Evolutionary conservation across 2,329 filamentous ascomycete genomes (phyloP).

Genomic region (Periconia sp.): DNA sequence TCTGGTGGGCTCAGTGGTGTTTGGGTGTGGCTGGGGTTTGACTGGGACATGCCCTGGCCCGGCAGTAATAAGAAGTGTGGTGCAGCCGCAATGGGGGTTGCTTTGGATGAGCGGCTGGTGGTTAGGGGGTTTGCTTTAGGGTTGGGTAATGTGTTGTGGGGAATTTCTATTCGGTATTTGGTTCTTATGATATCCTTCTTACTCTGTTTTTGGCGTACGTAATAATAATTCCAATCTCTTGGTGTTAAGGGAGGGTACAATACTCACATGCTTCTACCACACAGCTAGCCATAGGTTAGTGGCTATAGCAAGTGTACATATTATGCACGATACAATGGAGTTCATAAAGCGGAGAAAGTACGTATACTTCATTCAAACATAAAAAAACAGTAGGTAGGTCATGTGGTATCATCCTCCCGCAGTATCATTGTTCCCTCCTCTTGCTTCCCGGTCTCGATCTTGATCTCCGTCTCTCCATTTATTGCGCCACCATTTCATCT

Average conservation of each 20-base stretch:
- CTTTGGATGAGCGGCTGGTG: constrained; percentile 52
- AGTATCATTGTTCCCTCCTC: not conserved
- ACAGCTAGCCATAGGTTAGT: too few relatives aligned
- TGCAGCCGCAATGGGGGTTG: constrained; percentile 53
- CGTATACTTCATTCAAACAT: not conserved
- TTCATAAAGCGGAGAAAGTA: not conserved
- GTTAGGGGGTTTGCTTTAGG: constrained; percentile 35
- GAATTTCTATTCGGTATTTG: not conserved
- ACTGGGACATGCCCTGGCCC: constrained; percentile 56
- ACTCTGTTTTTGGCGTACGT: not conserved
- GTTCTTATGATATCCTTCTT: not conserved
- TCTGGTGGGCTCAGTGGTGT: constrained; percentile 49
- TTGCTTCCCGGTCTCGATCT: not conserved
- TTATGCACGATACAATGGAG: not conserved
- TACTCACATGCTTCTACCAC: not conserved
- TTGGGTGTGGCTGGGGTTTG: constrained; percentile 56
- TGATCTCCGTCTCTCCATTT: constrained; percentile 31
- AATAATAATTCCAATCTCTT: not conserved
- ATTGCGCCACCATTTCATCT: constrained; percentile 43
- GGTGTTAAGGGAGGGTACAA: not conserved
- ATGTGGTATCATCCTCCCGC: not conserved
- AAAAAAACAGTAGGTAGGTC: not conserved
- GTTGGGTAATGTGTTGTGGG: not conserved
- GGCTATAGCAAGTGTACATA: not conserved
- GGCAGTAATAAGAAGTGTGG: constrained; percentile 48